Percentiles rank a stretch among this genome's conserved stretches.
Evolutionary conservation across 495 filamentous ascomycete species (phyloP).

Genomic region (Hypoxylon crocopeplum): DNA sequence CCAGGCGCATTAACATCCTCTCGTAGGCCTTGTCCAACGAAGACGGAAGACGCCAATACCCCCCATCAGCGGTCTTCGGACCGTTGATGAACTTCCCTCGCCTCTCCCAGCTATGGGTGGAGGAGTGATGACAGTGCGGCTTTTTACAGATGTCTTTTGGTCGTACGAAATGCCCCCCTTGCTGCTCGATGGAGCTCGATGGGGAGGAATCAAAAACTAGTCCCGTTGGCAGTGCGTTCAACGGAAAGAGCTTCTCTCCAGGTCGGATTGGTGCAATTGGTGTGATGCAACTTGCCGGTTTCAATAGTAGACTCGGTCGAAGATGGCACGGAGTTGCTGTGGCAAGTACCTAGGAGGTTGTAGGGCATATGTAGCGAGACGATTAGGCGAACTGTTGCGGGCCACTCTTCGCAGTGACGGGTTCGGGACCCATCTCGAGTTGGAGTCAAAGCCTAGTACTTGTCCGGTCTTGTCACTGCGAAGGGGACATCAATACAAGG

Average conservation of each 20-base stretch:
- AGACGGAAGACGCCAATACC: constrained; percentile 70
- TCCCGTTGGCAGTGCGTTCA: constrained; percentile 81
- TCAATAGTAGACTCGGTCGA: constrained; percentile 44
- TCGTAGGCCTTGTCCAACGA: constrained; percentile 54
- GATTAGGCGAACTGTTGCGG: background rate
- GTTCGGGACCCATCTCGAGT: constrained; percentile 88
- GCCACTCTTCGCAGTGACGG: constrained; percentile 29
- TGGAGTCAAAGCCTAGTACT: constrained; percentile 95
- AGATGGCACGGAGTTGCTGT: constrained; percentile 44
- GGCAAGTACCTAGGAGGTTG: constrained; percentile 25
- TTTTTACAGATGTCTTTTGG: constrained; percentile 90
- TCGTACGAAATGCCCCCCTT: constrained; percentile 70
- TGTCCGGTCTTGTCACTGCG: constrained; percentile 63
- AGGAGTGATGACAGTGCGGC: constrained; percentile 63
- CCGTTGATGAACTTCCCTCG: constrained; percentile 44
- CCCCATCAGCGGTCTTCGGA: constrained; percentile 40
- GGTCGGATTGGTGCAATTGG: constrained; percentile 43
- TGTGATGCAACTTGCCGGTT: constrained; percentile 46
- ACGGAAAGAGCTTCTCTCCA: constrained; percentile 63
- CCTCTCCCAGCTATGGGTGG: constrained; percentile 48
- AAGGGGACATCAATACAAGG: constrained; percentile 15
- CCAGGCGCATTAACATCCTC: constrained; percentile 80
- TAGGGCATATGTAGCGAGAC: constrained; percentile 11
- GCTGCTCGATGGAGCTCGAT: constrained; percentile 33
- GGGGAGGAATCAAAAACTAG: constrained; percentile 90